These are phyloP conservation scores for Colletotrichum sp. DNA, from an alignment of 2,329 filamentous ascomycete genomes.

Conservation along the genomic window DNA sequence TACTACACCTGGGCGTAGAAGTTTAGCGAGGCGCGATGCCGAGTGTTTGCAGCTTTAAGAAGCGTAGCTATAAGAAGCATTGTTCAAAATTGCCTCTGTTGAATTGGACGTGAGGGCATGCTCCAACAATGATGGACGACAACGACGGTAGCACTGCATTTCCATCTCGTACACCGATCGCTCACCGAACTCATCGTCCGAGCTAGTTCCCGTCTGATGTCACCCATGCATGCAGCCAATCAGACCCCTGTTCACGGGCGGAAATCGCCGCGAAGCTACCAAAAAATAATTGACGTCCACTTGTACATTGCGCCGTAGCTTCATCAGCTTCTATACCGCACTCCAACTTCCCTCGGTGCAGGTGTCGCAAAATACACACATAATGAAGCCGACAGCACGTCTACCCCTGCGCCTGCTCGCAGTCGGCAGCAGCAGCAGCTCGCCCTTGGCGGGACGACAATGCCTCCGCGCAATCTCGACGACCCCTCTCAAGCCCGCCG, in stretches of 20 bases:
- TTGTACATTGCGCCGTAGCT: background rate
- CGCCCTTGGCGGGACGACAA: conserved; percentile 25
- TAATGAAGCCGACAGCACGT: conserved; percentile 47
- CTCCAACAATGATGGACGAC: background rate
- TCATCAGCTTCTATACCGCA: background rate
- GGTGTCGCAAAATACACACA: background rate
- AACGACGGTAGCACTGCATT: background rate
- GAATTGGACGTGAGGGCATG: background rate
- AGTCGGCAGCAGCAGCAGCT: background rate
- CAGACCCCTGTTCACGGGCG: background rate
- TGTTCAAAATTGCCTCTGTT: background rate
- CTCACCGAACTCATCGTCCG: background rate
- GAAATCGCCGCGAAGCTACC: background rate
- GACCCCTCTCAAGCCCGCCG: conserved; percentile 38
- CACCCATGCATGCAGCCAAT: conserved; percentile 10
- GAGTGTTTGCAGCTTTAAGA: conserved; percentile 8
- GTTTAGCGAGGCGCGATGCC: conserved; percentile 19
- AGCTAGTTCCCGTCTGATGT: background rate
- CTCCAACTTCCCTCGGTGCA: background rate
- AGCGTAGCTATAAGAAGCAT: background rate
- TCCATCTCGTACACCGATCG: background rate
- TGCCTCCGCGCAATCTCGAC: conserved; percentile 33
- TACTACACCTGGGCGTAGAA: conserved; percentile 12
- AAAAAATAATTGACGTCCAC: conserved; percentile 10
- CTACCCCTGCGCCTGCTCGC: conserved; percentile 35